Conservation (phyloP, 2,329 filamentous ascomycete species). For the Hyphodiscus sp. region DNA sequence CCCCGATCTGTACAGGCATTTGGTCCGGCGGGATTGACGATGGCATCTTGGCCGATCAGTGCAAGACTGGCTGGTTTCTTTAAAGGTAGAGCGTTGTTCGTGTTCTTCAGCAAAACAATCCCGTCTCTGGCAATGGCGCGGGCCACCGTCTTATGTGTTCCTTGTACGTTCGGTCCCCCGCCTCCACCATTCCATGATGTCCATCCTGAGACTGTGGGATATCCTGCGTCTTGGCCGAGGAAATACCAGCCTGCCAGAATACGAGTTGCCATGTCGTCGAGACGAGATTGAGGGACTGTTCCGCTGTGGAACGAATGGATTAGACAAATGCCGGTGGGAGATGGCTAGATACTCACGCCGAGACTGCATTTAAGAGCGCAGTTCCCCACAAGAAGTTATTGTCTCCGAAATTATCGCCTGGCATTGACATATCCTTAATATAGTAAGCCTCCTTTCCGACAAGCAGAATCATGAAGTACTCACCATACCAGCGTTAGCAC, state of each 20-base stretch:
- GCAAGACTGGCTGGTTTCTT: conserved; percentile 46
- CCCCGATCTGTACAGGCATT: conserved; percentile 57
- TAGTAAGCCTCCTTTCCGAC: background rate
- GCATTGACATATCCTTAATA: conserved; percentile 67
- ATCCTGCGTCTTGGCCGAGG: conserved; percentile 39
- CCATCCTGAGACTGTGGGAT: conserved; percentile 47
- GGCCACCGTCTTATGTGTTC: conserved; percentile 57
- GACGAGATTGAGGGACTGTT: conserved; percentile 48
- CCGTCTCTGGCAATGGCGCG: conserved; percentile 47
- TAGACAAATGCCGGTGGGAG: conserved; percentile 6
- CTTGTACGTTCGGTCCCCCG: conserved; percentile 41
- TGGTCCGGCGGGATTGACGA: conserved; percentile 52
- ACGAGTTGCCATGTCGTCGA: conserved; percentile 61
- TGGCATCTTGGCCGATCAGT: conserved; percentile 57
- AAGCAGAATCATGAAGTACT: background rate
- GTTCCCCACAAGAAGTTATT: conserved; percentile 47
- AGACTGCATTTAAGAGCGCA: conserved; percentile 45
- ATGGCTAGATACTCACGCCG: conserved; percentile 24
- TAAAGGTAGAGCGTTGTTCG: conserved; percentile 48
- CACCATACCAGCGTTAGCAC: conserved; percentile 60
- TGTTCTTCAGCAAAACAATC: conserved; percentile 65
- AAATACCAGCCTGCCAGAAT: conserved; percentile 59
- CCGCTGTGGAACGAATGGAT: conserved; percentile 38
- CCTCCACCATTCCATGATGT: conserved; percentile 31
- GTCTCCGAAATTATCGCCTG: conserved; percentile 55